Base-by-base conservation (phyloP, 2,329 filamentous ascomycete genomes). In the Cercospora nicotianae region DNA sequence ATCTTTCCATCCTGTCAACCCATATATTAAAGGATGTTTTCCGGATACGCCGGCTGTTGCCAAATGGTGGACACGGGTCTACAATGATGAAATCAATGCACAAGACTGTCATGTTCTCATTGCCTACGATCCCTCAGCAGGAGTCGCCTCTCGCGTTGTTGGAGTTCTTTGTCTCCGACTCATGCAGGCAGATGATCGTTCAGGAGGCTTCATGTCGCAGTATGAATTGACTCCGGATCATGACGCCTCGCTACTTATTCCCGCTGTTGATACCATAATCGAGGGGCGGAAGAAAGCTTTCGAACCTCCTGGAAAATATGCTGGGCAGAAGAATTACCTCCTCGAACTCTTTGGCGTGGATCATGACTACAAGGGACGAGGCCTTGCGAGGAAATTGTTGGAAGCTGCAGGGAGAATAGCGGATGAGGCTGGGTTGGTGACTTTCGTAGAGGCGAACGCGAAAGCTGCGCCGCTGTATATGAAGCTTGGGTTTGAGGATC, bases 281-380 rank as follows among this genome's bases (percentile, higher is more conserved):
- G 60, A 65, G 60, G 63, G 53, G 8, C 65, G 60, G n/a, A 68
- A 4, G 48, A 65, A 59, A 16, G 60, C 33, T 18, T 59, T 65
- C 26, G 8, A 33, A 26, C 9, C 26, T 36, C 45, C 28, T 0
- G 45, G 61, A 6, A 20, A 26, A 23, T 65, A 39, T 39, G 66
- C 20, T 18, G 67, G 12, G 3, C 55, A 23, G 39, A 48, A 59
- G 36, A 48, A 48, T 23, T 69, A 57, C n/a, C 28, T 66, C 3
- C 30, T 76, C 1, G 73, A 75, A 61, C 63, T 75, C 0, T 74
- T 75, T 23, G 73, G 74, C 0, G 73, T 74, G n/a, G 74, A 76
- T 39, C 58, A 74, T 18, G 66, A 36, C 3, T 71, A 65, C 23
- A 69, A 73, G 59, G 75, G 73, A 9, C 55, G 28, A 1, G 68